Evolutionary conservation across 176 grass and related monocot genomes (phyloP).

Genomic region (Poa pratensis): DNA sequence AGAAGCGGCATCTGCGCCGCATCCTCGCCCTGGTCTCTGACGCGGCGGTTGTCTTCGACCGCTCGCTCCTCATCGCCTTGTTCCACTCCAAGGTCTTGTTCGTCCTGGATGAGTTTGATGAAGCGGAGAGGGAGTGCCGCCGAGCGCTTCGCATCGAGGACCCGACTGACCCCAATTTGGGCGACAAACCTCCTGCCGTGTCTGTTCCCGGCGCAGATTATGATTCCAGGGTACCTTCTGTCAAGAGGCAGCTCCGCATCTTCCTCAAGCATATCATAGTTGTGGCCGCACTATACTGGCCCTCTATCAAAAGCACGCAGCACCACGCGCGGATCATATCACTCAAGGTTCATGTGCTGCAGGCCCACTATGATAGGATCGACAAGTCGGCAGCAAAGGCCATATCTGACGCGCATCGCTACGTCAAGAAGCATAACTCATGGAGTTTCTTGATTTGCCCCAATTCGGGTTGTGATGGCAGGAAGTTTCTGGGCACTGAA

Average conservation of each 20-base stretch:
- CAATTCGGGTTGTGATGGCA: background rate
- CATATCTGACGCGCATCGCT: conserved; percentile 18
- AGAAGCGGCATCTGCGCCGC: background rate
- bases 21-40: background rate
- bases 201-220: background rate
- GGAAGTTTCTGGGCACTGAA: background rate
- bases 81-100: conserved; percentile 27
- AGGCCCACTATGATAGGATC: background rate
- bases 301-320: background rate
- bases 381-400: background rate
- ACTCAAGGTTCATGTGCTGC: background rate
- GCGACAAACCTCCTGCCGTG: conserved; percentile 29
- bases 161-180: background rate
- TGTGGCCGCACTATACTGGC: conserved; percentile 4
- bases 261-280: conserved; percentile 23
- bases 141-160: background rate
- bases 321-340: background rate
- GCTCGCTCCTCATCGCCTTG: conserved; percentile 12
- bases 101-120: conserved; percentile 23
- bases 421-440: conserved; percentile 10
- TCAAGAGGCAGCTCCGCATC: background rate
- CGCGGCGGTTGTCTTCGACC: background rate
- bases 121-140: background rate
- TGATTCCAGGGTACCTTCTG: conserved; percentile 2
- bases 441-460: conserved; percentile 36